A percentile compares a stretch with the other conserved stretches of the same genome.
These are phyloP conservation scores for Termitomyces sp. DNA, from an alignment of 768 basidiomycete species.

Conservation along the genomic window DNA sequence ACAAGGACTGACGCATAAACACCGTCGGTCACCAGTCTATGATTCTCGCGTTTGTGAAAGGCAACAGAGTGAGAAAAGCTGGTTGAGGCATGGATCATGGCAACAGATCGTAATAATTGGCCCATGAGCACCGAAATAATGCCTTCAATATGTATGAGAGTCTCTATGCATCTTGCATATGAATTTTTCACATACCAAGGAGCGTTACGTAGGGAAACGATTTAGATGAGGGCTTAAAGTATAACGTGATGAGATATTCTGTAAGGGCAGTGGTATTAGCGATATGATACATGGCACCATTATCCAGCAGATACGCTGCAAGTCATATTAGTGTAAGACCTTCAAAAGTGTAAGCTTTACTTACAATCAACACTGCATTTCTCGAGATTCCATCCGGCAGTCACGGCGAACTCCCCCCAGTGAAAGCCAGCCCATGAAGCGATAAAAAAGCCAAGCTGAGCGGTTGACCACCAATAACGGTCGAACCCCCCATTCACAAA, in stretches of 20 bases:
- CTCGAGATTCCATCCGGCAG: slow-evolving; percentile 91
- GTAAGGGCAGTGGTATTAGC: slow-evolving; percentile 75
- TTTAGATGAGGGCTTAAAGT: slow-evolving; percentile 66
- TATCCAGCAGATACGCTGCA: slow-evolving; percentile 90
- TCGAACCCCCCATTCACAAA: slow-evolving; percentile 45
- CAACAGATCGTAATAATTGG: slow-evolving; percentile 76
- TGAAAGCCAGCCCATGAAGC: slow-evolving; percentile 88
- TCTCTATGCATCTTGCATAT: not conserved
- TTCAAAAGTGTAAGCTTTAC: slow-evolving; percentile 26
- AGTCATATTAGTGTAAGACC: not conserved
- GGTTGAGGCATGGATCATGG: slow-evolving; percentile 95
- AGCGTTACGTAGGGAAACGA: slow-evolving; percentile 50
- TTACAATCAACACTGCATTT: slow-evolving; percentile 92
- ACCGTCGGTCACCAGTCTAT: slow-evolving; percentile 83
- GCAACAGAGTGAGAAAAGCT: slow-evolving; percentile 94
- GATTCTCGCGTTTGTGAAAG: slow-evolving; percentile 64
- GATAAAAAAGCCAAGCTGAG: slow-evolving; percentile 80
- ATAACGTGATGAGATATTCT: slow-evolving; percentile 76
- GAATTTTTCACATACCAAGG: slow-evolving; percentile 42
- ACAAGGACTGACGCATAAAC: slow-evolving; percentile 70
- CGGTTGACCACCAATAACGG: slow-evolving; percentile 59
- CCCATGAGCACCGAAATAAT: slow-evolving; percentile 60
- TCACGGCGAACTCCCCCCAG: slow-evolving; percentile 91
- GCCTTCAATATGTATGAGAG: slow-evolving; percentile 39
- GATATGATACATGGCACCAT: slow-evolving; percentile 79